A percentile compares a stretch with the other conserved stretches of the same genome.
These are phyloP conservation scores for Penicillium sp. DNA, from an alignment of 2,329 filamentous ascomycete species.

Conservation along the genomic window DNA sequence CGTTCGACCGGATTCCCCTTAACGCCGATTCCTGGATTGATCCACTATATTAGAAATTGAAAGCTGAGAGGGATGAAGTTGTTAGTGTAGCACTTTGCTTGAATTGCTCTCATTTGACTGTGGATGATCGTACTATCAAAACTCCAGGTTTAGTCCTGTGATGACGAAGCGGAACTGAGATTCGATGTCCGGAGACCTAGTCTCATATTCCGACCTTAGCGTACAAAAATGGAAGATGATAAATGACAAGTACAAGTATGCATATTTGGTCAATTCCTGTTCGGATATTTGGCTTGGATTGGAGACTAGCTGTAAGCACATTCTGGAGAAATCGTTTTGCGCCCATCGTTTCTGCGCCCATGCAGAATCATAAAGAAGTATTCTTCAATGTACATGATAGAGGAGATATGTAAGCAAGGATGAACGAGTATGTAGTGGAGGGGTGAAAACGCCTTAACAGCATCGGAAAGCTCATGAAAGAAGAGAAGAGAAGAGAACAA, in stretches of 20 bases:
- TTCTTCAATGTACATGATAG: constrained; percentile 17
- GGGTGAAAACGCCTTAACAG: constrained; percentile 4
- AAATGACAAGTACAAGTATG: neutral
- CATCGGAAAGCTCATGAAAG: neutral
- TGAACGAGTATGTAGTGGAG: neutral
- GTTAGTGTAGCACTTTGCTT: too few species aligned
- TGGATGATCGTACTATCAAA: too few species aligned
- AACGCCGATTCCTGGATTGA: too few species aligned
- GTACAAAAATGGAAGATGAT: too few species aligned
- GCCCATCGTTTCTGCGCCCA: neutral
- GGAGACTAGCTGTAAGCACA: neutral
- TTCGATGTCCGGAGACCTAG: too few species aligned
- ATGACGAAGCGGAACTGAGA: too few species aligned
- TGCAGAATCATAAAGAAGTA: neutral
- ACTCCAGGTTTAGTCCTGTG: too few species aligned
- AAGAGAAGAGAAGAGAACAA: neutral
- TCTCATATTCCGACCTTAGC: too few species aligned
- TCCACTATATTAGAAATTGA: too few species aligned
- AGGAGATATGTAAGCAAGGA: constrained; percentile 5
- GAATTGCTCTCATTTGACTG: too few species aligned
- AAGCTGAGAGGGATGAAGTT: too few species aligned
- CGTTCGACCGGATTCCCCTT: neutral
- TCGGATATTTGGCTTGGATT: neutral
- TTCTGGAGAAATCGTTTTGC: neutral
- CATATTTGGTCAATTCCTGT: neutral